Evolutionary conservation across 2,329 filamentous ascomycete species (phyloP).

Genomic region (Chrysosporium queenslandicum): DNA sequence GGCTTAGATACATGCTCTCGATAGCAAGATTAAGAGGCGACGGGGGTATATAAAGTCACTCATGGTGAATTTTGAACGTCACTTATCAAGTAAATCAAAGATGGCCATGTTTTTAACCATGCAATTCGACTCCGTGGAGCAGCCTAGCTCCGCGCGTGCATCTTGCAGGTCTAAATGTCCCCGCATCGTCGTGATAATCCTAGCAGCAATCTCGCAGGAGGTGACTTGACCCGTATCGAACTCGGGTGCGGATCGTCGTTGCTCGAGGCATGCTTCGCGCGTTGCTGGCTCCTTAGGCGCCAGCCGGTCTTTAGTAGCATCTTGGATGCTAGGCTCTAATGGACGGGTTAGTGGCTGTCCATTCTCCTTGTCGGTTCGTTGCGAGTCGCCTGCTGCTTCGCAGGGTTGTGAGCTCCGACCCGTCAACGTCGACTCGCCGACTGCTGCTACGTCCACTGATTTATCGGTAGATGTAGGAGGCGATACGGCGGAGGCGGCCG

Average conservation of each 20-base stretch:
- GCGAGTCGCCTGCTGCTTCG: no score
- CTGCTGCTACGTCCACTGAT: background rate
- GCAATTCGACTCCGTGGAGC: conserved; percentile 15
- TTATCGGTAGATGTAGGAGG: background rate
- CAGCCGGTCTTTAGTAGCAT: background rate
- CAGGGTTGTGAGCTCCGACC: no score
- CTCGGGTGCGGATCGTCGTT: background rate
- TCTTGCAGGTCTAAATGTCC: conserved; percentile 13
- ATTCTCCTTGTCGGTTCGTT: background rate
- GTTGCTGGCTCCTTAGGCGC: no score
- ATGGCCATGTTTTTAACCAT: conserved; percentile 19
- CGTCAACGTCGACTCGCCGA: background rate
- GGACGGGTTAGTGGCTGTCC: background rate
- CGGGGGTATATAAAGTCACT: no score
- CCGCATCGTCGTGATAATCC: conserved; percentile 20
- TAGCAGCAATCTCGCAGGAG: conserved; percentile 19
- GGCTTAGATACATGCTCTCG: no score
- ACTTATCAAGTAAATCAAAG: conserved; percentile 18
- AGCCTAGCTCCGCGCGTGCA: conserved; percentile 19
- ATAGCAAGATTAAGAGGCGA: no score
- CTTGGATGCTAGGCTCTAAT: background rate
- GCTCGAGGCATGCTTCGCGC: background rate
- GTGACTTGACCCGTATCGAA: conserved; percentile 13
- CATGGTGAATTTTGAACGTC: no score
- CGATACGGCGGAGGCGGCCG: background rate